phyloP scores from a whole-genome alignment of 2,329 filamentous ascomycete species.

The Lachnellula hyalina region DNA sequence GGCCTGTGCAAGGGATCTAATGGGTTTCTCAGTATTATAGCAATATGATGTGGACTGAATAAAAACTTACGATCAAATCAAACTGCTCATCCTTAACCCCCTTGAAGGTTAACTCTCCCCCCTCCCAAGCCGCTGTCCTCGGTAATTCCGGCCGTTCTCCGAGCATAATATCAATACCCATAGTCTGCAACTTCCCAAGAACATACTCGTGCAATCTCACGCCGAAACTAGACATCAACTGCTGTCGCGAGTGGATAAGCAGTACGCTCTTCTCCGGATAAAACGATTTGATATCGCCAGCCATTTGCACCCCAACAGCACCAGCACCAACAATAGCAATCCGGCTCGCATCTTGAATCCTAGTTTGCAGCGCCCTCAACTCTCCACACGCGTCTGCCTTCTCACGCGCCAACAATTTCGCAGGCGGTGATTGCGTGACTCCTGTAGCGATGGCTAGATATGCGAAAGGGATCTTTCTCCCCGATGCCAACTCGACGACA shows the following conservation, averaged over 20 bases:
- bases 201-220: constrained; percentile 35
- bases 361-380: constrained; percentile 30
- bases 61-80: constrained; percentile 36
- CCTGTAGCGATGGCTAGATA: constrained; percentile 43
- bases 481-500: constrained; percentile 34
- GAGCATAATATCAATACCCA: constrained; percentile 37
- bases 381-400: constrained; percentile 30
- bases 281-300: constrained; percentile 41
- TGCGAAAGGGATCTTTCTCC: constrained; percentile 35
- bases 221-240: constrained; percentile 39
- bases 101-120: constrained; percentile 27
- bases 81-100: constrained; percentile 31
- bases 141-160: constrained; percentile 30
- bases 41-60: constrained; percentile 1
- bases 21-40: not conserved
- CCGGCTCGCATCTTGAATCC: constrained; percentile 23
- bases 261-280: constrained; percentile 43
- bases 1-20: constrained; percentile 43
- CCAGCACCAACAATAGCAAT: constrained; percentile 40
- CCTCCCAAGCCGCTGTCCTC: constrained; percentile 8
- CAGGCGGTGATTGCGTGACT: constrained; percentile 30
- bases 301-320: constrained; percentile 45
- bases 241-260: constrained; percentile 41
- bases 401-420: constrained; percentile 27
- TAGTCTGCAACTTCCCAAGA: constrained; percentile 29